Base-by-base conservation (phyloP, 2,329 filamentous ascomycete species). In the Neofusicoccum kwambonambiense region DNA sequence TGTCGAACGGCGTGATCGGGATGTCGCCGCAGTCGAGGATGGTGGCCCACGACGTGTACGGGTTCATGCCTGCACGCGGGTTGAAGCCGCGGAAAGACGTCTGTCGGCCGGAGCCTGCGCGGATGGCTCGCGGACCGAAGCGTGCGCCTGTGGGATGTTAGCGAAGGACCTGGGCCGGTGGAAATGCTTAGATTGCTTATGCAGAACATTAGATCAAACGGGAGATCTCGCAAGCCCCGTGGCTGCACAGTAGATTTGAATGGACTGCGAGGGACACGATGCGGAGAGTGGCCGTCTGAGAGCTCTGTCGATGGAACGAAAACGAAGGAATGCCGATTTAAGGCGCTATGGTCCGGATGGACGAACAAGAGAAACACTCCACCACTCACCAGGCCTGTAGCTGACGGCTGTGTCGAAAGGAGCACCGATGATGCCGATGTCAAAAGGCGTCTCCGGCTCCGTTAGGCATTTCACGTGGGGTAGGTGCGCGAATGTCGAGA, bases 21-120 rank as follows among this genome's bases (percentile, higher is more conserved):
- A 97, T 92, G 75, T 97, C 93, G 52, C 93, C 93, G 76, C 93
- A 97, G 81, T 97, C 93, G 58, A 94, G 82, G 66, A 97, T 87
- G 44, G 81, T 87, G 0, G 91, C 90, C 90, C 90, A 94, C 63
- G 85, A 89, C 45, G 82, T 81, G 79, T 95, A 97, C 0, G 93
- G 92, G 77, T 97, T 97, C 69, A 97, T 84, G 44, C 84, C 85
- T 1, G 92, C 92, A 22, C 92, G 88, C 2, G 90, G 86, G 78
- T 97, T 97, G 84, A 90, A 93, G 73, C 90, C 90, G 47, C 92
- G 87, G 76, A 90, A 91, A 2, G 88, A 85, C 13, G 90, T 92
- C 78, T 97, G 93, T 19, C 93, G 88, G 7, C 89, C 84, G 37
- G 91, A 94, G 45, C 92, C 93, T 44, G 91, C 89, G 64, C 93